Base-by-base conservation (phyloP, 2,329 filamentous ascomycete genomes). In the Tolypocladium inflatum region DNA sequence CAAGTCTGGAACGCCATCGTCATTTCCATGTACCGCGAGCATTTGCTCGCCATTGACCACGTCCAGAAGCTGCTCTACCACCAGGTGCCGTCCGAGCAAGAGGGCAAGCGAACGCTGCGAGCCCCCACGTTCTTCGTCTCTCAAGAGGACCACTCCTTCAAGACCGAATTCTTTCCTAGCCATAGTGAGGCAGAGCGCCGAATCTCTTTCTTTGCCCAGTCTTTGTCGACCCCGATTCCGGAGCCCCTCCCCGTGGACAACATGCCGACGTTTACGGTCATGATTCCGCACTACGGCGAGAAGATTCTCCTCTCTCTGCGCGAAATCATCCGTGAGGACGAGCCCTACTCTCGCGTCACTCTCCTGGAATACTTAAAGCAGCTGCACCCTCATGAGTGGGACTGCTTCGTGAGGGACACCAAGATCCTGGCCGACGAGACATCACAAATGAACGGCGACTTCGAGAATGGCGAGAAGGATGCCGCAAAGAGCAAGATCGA, bases 1-100 rank as follows among this genome's bases (percentile, higher is more conserved):
- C 94, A 99, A 74, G 92, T 99, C 60, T 99, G 94, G 94, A 99
- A 99, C 69, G 94, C 94, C 59, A 93, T 99, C 61, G 91, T 99
- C 71, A 99, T 99, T 66, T 99, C 95, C 58, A 99, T 99, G 94
- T 99, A 99, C 74, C 88, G 94, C 56, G 94, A 99, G 79, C 94
- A 99, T 78, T 80, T 99, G 30, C 76, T 99, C 64, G 94, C 94
- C 54, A 99, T 99, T 65, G 94, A 99, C 69, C 94, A 99, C 66
- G 94, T 99, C 1, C 94, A 99, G 78, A 99, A 97, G 80, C 81
- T 99, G 38, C 83, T 99, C 3, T 99, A 99, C 73, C 94, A 99
- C 68, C 94, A 99, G 78, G 95, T 99, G 57, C 94, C 94, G 6
- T 99, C 95, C 0, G 94, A 99, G 75, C 94, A 99, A 72, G 94